Evolutionary conservation across 371 early-diverging fungal species (phyloP).

Genomic region (Saksenaea vasiformis): DNA sequence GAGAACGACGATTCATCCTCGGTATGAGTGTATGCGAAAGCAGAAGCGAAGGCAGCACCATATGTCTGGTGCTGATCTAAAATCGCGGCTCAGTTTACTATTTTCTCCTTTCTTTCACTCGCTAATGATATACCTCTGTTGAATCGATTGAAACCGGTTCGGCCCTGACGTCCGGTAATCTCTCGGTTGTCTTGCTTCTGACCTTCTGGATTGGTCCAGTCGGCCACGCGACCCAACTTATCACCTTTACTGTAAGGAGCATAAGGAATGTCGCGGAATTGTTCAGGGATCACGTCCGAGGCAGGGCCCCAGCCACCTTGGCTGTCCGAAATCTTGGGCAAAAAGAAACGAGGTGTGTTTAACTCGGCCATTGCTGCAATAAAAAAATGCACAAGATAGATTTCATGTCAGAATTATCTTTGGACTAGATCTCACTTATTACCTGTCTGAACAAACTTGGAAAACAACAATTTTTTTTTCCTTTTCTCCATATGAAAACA

Average conservation of each 20-base stretch:
- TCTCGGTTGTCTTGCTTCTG: conserved; percentile 70
- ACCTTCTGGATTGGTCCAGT: conserved; percentile 81
- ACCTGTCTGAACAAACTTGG: conserved; percentile 2
- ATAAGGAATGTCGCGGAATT: conserved; percentile 90
- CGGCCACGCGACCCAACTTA: conserved; percentile 91
- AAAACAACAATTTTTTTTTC: conserved; percentile 1
- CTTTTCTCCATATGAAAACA: neutral
- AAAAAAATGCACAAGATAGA: neutral
- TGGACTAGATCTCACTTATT: neutral
- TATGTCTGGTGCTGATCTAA: conserved; percentile 79
- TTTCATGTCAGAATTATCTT: neutral
- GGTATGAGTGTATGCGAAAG: conserved; percentile 89
- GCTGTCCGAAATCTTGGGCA: conserved; percentile 72
- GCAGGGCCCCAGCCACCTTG: conserved; percentile 83
- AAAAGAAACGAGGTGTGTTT: conserved; percentile 55
- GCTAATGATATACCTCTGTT: conserved; percentile 50
- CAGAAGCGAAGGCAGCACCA: conserved; percentile 83
- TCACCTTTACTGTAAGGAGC: conserved; percentile 95
- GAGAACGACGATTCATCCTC: conserved; percentile 97
- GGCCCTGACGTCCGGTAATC: conserved; percentile 50
- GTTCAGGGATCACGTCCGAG: conserved; percentile 51
- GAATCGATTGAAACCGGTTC: conserved; percentile 63
- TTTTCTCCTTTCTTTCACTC: neutral
- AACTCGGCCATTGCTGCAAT: conserved; percentile 9
- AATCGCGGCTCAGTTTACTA: neutral